Evolutionary conservation across 2,329 filamentous ascomycete species (phyloP).

Genomic region (Botryotinia calthae): DNA sequence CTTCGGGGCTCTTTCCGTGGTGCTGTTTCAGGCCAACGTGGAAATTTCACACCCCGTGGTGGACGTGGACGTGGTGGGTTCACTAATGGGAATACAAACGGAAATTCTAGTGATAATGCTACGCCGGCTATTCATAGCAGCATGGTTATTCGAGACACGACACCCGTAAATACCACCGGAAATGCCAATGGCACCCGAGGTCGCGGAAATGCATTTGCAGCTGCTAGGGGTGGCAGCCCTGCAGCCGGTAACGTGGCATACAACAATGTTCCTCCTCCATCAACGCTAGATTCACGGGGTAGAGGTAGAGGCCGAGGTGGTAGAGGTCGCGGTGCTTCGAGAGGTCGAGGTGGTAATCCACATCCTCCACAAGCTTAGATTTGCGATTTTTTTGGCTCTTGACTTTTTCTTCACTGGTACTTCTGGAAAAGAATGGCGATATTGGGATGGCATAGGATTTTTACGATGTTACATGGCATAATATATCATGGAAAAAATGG

Average conservation of each 20-base stretch:
- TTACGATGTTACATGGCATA: neutral
- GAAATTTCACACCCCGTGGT: conserved; percentile 24
- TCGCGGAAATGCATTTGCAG: conserved; percentile 25
- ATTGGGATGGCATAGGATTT: neutral
- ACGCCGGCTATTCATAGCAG: conserved; percentile 32
- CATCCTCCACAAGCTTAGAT: conserved; percentile 19
- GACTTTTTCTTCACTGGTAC: neutral
- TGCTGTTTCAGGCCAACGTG: conserved; percentile 41
- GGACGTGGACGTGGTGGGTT: conserved; percentile 40
- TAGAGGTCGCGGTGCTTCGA: conserved; percentile 27
- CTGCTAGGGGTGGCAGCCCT: conserved; percentile 29
- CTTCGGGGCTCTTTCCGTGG: conserved; percentile 58
- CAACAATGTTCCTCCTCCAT: conserved; percentile 59
- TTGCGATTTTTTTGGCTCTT: neutral
- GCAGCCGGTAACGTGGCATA: conserved; percentile 42
- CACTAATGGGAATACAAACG: conserved; percentile 16
- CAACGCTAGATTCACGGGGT: conserved; percentile 49
- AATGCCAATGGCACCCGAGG: conserved; percentile 28
- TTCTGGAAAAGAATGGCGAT: conserved; percentile 13
- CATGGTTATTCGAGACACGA: conserved; percentile 29
- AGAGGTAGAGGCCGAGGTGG: conserved; percentile 39
- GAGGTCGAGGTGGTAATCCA: conserved; percentile 30
- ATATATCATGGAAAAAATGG: neutral
- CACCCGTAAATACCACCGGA: conserved; percentile 25
- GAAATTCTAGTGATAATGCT: conserved; percentile 28